These are phyloP conservation scores for Heliamphora pulchella DNA, from an alignment of 179 eudicot species.

Conservation along the genomic window DNA sequence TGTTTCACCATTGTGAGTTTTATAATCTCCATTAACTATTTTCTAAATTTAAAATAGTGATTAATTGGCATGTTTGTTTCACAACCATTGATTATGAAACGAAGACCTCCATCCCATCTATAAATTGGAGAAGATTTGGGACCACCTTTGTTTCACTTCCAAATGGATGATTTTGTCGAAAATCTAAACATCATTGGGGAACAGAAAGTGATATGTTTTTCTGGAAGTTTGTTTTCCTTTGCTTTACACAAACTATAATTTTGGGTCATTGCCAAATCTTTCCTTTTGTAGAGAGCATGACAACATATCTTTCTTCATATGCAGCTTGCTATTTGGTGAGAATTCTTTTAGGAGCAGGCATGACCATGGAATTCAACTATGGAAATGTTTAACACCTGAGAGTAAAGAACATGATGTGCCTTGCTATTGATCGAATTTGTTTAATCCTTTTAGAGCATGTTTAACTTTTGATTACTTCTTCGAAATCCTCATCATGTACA, in stretches of 20 bases:
- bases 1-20: too few relatives aligned
- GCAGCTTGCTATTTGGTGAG: not conserved
- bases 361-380: not conserved
- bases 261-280: not conserved
- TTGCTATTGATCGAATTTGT: not conserved
- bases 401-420: not conserved
- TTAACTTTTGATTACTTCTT: too few relatives aligned
- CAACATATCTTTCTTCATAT: constrained; percentile 7
- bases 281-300: not conserved
- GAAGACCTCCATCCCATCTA: too few relatives aligned
- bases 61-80: too few relatives aligned
- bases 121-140: too few relatives aligned
- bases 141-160: too few relatives aligned
- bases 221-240: not conserved
- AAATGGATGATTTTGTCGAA: not conserved
- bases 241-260: not conserved
- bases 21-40: too few relatives aligned
- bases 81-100: too few relatives aligned
- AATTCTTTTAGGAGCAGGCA: not conserved
- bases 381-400: not conserved
- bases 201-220: not conserved
- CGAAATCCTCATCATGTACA: too few relatives aligned
- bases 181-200: not conserved
- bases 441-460: too few relatives aligned
- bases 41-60: too few relatives aligned